Base-by-base conservation (phyloP, 2,329 filamentous ascomycete species). In the Raffaelea albimanens region DNA sequence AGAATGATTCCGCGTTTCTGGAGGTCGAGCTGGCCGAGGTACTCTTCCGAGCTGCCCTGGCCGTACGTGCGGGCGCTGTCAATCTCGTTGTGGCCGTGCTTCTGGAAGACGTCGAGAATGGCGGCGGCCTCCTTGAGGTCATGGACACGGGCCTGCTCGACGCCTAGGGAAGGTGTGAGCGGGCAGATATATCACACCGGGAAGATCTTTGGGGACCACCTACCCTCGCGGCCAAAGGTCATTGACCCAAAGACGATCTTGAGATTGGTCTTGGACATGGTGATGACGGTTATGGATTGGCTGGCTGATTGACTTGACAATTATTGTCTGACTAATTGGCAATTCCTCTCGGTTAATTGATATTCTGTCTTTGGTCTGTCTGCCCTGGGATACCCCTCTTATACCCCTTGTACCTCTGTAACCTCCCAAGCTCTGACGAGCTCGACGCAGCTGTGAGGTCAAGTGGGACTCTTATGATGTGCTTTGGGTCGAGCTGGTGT, bases 61-160 rank as follows among this genome's bases (percentile, higher is more conserved):
- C 82, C 69, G 53, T 87, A 87, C 3, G 72, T 61, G 14, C 82
- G 73, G 0, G 83, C 82, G 1, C 82, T 86, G 59, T 87, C 83
- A 45, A 87, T 62, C 57, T 87, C 83, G 56, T 77, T 74, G 64
- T 85, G 81, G 18, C 82, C 82, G 56, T 78, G 71, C 22, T 70
- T 67, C 59, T 84, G 79, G 59, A 87, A 78, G 52, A 78, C 70
- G 59, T 85, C 78, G 33, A 87, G 70, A 45, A 75, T 75, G 51
- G 71, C 69, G 49, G 75, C 78, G 61, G 73, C 80, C 23, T 80
- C 77, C 42, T 77, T 43, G 8, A 61, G 44, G n/a, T 54, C 50
- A 41, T 58, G 50, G 1, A 63, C 57, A 3, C 60, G 58, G 2
- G 56, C 50, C 54, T 59, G 57, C 29, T 58, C 55, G 11, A 50